Evolutionary conservation across 2,329 filamentous ascomycete species (phyloP).

Genomic region (Trichocomaceae sp.): DNA sequence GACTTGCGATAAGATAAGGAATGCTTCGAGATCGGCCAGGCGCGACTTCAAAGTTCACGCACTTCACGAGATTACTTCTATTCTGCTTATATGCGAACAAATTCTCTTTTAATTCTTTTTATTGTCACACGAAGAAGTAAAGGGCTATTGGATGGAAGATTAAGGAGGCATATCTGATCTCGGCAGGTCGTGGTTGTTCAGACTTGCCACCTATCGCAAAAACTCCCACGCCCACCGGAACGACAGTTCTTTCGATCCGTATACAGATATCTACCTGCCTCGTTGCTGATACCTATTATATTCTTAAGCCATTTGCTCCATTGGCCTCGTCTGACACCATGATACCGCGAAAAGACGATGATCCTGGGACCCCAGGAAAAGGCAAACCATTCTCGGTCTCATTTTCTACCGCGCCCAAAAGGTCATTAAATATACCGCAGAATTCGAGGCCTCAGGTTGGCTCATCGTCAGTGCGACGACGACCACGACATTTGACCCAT

Average conservation of each 20-base stretch:
- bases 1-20: slow-evolving; percentile 6
- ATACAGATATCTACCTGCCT: background rate
- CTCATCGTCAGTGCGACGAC: slow-evolving; percentile 18
- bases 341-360: background rate
- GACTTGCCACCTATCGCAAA: background rate
- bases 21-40: background rate
- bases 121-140: too few species aligned
- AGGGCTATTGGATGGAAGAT: background rate
- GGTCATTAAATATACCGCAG: background rate
- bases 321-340: background rate
- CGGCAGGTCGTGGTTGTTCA: background rate
- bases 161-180: background rate
- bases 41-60: background rate
- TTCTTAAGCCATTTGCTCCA: background rate
- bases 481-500: slow-evolving; percentile 30
- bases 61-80: background rate
- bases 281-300: background rate
- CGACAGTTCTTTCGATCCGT: background rate
- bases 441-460: slow-evolving; percentile 20
- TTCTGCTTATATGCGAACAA: background rate
- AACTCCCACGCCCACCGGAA: background rate
- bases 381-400: background rate
- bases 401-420: slow-evolving; percentile 18
- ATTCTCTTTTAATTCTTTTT: too few species aligned
- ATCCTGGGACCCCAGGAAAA: background rate